These are phyloP conservation scores for Daldinia concentrica DNA, from an alignment of 495 filamentous ascomycete species.

Conservation along the genomic window DNA sequence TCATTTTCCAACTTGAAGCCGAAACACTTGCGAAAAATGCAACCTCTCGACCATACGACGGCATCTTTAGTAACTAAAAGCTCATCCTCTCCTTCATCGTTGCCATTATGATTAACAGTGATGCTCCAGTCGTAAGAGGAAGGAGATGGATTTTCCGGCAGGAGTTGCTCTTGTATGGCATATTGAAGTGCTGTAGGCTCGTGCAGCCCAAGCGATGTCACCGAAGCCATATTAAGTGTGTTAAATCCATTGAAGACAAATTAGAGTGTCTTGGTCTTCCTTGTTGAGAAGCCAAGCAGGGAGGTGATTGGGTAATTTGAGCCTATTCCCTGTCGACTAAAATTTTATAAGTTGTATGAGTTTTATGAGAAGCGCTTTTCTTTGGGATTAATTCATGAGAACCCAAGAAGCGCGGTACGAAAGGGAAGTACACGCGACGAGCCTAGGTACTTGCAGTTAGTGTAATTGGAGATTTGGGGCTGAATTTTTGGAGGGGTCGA, in stretches of 20 bases:
- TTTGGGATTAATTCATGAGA: background rate
- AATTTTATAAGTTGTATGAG: background rate
- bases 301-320: background rate
- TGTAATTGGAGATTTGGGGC: slow-evolving; percentile 2
- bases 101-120: slow-evolving; percentile 52
- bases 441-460: background rate
- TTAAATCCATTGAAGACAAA: slow-evolving; percentile 34
- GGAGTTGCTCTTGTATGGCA: slow-evolving; percentile 81
- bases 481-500: slow-evolving; percentile 24
- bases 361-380: background rate
- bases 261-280: background rate
- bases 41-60: slow-evolving; percentile 91
- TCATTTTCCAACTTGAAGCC: slow-evolving; percentile 88
- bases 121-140: slow-evolving; percentile 79
- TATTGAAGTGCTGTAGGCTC: slow-evolving; percentile 83
- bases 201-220: slow-evolving; percentile 88
- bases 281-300: slow-evolving; percentile 8
- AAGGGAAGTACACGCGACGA: slow-evolving; percentile 22
- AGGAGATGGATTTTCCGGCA: slow-evolving; percentile 72
- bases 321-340: background rate
- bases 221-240: slow-evolving; percentile 74
- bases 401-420: background rate
- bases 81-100: slow-evolving; percentile 74
- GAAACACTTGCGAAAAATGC: slow-evolving; percentile 86
- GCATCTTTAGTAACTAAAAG: slow-evolving; percentile 82